Evolutionary conservation across 2,329 filamentous ascomycete genomes (phyloP).

Genomic region (Xylariaceae sp.): DNA sequence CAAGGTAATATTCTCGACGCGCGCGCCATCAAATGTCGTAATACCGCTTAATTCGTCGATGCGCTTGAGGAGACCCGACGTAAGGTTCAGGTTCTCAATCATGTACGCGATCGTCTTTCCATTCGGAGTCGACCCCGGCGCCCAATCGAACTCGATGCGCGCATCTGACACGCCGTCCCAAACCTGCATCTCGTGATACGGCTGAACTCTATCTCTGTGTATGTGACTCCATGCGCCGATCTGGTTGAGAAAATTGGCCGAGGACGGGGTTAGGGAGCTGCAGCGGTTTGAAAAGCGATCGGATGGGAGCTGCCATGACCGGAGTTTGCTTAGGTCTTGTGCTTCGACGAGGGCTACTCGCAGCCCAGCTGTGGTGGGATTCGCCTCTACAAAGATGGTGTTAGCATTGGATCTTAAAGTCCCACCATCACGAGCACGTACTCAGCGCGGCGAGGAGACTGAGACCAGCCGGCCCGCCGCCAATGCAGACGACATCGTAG

Average conservation of each 20-base stretch:
- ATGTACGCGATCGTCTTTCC: conserved; percentile 86
- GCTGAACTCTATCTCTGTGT: conserved; percentile 75
- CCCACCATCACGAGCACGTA: conserved; percentile 49
- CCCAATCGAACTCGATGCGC: conserved; percentile 87
- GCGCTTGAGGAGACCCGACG: conserved; percentile 75
- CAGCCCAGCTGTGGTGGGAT: conserved; percentile 75
- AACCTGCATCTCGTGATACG: conserved; percentile 95
- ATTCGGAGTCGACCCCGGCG: conserved; percentile 45
- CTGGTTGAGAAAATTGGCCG: conserved; percentile 78
- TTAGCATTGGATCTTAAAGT: conserved; percentile 13
- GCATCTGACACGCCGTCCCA: conserved; percentile 94
- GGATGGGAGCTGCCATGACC: conserved; percentile 69
- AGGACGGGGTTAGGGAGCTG: conserved; percentile 90
- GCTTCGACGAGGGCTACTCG: conserved; percentile 89
- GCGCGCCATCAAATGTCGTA: conserved; percentile 76
- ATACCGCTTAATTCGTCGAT: conserved; percentile 73
- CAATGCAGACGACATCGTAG: conserved; percentile 92
- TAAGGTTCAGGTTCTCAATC: conserved; percentile 93
- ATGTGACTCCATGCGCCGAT: conserved; percentile 89
- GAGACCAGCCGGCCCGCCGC: conserved; percentile 87
- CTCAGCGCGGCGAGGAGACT: conserved; percentile 80
- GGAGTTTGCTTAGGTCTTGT: conserved; percentile 77
- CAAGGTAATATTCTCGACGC: conserved; percentile 79
- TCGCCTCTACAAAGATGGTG: conserved; percentile 64
- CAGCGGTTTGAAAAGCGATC: conserved; percentile 89